Evolutionary conservation across 805 yeast species (phyloP).

Genomic region (Yamadazyma ubonensis): DNA sequence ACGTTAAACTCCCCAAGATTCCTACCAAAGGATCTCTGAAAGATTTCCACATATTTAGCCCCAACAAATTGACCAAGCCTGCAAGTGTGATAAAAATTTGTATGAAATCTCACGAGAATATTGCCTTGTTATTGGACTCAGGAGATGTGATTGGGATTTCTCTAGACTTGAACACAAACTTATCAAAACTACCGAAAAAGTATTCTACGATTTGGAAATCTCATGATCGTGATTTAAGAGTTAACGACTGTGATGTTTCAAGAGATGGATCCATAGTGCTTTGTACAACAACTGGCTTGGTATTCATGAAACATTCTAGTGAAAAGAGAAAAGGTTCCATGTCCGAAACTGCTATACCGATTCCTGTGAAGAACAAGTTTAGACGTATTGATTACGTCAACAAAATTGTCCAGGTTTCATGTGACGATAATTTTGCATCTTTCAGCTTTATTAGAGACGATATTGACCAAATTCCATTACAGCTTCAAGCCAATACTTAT

Average conservation of each 20-base stretch:
- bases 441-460: constrained; percentile 71
- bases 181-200: constrained; percentile 21
- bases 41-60: constrained; percentile 55
- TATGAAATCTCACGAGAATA: constrained; percentile 38
- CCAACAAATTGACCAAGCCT: constrained; percentile 47
- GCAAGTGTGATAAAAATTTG: constrained; percentile 31
- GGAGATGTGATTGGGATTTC: constrained; percentile 55
- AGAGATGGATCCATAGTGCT: constrained; percentile 68
- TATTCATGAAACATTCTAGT: constrained; percentile 42
- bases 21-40: constrained; percentile 35
- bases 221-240: constrained; percentile 53
- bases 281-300: constrained; percentile 69
- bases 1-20: constrained; percentile 46
- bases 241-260: constrained; percentile 65
- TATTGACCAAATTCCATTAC: constrained; percentile 55
- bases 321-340: constrained; percentile 29
- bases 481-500: constrained; percentile 47
- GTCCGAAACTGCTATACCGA: constrained; percentile 29
- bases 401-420: constrained; percentile 58
- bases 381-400: constrained; percentile 53
- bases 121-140: constrained; percentile 53
- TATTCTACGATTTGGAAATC: constrained; percentile 63
- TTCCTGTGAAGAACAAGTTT: constrained; percentile 47
- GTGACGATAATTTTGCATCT: constrained; percentile 63
- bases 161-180: constrained; percentile 11